Base-by-base conservation (phyloP, 116 monocot species). In the Posidonia oceanica region DNA sequence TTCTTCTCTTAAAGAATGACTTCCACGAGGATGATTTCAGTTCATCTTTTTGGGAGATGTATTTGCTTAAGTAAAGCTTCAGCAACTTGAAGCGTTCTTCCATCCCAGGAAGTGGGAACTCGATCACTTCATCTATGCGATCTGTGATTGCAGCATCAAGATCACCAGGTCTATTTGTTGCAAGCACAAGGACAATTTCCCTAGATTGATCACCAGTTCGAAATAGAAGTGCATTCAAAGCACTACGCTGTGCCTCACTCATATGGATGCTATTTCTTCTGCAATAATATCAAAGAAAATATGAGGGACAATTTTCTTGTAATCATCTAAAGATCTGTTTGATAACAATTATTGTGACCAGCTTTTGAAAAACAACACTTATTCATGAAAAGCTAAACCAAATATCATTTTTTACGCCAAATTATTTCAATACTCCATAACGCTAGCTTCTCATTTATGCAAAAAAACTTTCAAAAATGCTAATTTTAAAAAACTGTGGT, bases 191-290 rank as follows among this genome's bases (percentile, higher is more conserved):
- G 48, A 95, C 91, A 21, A 86, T 83, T 29, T 95, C 95, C 42
- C 85, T 80, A 8, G 95, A 95, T 61, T 95, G 95, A 57, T 95
- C 95, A 29, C 95, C 95, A 12, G 95, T 95, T n/a, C 95, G 81
- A 69, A 95, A 95, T 14, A 95, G 86, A 55, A 95, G 80, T 7
- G 95, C 95, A 68, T 95, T 95, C 40, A 95, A 68, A 67, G 95
- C 95, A 75, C 95, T 95, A n/a, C 95, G 76, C 68, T 95, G 95
- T 52, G 91, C 77, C 74, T 95, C 95, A 56, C 95, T 95, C 95
- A 95, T 95, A 63, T 80, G 78, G 4, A 59, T 75, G 68, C 85
- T 95, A 63, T 91, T 95, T 15, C 95, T 79, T 75, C 95, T 95
- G 84, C 60, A 75, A 14, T 64, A 23, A 15, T 6, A 68, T 10